Evolutionary conservation across 148 eudicot genomes (phyloP).

Genomic region (Fagopyrum homotropicum): DNA sequence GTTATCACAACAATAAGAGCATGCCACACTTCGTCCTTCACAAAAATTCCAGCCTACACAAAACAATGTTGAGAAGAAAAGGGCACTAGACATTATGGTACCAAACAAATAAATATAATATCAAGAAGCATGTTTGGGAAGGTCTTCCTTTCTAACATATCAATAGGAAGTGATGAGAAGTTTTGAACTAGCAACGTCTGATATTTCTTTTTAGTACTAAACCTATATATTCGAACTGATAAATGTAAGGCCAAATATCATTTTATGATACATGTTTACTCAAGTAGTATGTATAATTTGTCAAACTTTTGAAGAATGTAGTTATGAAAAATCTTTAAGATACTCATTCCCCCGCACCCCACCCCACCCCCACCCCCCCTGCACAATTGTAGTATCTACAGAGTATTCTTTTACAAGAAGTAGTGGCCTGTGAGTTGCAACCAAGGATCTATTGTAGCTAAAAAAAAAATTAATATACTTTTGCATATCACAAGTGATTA

Average conservation of each 20-base stretch:
- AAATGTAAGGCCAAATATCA: neutral
- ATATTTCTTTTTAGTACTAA: neutral
- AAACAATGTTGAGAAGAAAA: constrained; percentile 20
- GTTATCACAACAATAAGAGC: constrained; percentile 77
- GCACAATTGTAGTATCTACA: neutral
- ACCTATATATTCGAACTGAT: neutral
- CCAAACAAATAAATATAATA: neutral
- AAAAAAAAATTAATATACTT: neutral
- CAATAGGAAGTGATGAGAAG: neutral
- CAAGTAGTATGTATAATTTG: neutral
- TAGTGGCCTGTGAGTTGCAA: neutral
- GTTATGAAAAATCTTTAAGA: neutral
- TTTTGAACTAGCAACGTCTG: neutral
- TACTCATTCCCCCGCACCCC: neutral
- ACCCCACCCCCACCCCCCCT: neutral
- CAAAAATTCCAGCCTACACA: constrained; percentile 78
- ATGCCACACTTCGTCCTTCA: constrained; percentile 94
- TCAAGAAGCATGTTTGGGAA: neutral
- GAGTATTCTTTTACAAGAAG: neutral
- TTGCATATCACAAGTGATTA: neutral
- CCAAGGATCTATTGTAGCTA: neutral
- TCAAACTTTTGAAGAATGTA: neutral
- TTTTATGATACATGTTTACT: neutral
- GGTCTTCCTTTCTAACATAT: neutral
- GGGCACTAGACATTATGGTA: neutral